These are phyloP conservation scores for Nicotiana noctiflora DNA, from an alignment of 257 asterid species.

Conservation along the genomic window DNA sequence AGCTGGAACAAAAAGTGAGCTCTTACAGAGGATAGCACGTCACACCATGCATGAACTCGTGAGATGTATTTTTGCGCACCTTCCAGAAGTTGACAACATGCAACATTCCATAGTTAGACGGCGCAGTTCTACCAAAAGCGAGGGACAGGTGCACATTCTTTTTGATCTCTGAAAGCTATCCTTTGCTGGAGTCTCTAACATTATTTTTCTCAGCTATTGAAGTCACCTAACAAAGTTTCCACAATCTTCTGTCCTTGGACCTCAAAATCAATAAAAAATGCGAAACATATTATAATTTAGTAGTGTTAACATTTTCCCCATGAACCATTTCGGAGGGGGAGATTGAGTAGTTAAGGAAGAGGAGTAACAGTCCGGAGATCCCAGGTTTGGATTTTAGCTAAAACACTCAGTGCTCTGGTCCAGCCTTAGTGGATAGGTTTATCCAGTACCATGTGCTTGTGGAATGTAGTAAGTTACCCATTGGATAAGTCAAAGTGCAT, in stretches of 20 bases:
- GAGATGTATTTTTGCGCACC: slow-evolving; percentile 87
- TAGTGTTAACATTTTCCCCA: neutral
- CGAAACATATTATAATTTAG: neutral
- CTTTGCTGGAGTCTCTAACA: slow-evolving; percentile 7
- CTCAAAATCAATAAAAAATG: neutral
- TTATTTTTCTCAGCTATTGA: slow-evolving; percentile 7
- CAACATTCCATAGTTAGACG: slow-evolving; percentile 69
- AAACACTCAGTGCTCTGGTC: neutral
- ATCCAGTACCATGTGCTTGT: neutral
- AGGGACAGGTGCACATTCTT: slow-evolving; percentile 31
- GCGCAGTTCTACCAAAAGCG: slow-evolving; percentile 48
- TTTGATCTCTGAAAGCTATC: slow-evolving; percentile 6
- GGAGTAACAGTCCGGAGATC: neutral
- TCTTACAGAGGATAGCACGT: slow-evolving; percentile 87
- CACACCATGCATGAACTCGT: slow-evolving; percentile 92
- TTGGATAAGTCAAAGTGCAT: neutral
- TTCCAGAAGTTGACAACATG: slow-evolving; percentile 69
- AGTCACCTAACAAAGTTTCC: neutral
- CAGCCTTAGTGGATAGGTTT: neutral
- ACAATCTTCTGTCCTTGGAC: neutral
- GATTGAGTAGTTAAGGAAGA: neutral
- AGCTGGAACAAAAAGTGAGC: slow-evolving; percentile 88
- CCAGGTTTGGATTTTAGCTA: neutral
- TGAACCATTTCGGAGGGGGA: neutral
- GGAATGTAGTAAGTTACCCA: neutral